These are phyloP conservation scores for Blepharisma japonicum DNA, from an alignment of 73 alveolate genomes.

Conservation along the genomic window DNA sequence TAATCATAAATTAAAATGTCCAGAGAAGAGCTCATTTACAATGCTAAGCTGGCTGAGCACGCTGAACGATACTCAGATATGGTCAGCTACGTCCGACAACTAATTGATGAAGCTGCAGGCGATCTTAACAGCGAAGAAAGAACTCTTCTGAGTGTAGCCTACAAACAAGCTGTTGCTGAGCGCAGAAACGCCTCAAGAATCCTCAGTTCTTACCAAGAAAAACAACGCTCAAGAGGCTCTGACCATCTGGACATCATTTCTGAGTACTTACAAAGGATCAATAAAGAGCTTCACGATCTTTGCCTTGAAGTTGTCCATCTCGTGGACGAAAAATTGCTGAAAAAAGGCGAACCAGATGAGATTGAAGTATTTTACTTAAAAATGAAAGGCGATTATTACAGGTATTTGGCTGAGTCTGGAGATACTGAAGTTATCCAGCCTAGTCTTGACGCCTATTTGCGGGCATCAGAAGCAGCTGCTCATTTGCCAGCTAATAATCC, in stretches of 20 bases:
- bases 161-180: slow-evolving; percentile 61
- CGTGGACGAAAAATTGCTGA: slow-evolving; percentile 51
- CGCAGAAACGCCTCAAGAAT: slow-evolving; percentile 63
- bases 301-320: slow-evolving; percentile 57
- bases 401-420: slow-evolving; percentile 77
- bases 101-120: slow-evolving; percentile 51
- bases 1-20: slow-evolving; percentile 37
- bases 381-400: slow-evolving; percentile 79
- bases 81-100: slow-evolving; percentile 62
- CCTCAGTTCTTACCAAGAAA: slow-evolving; percentile 69
- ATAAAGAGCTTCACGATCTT: slow-evolving; percentile 58
- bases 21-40: slow-evolving; percentile 51
- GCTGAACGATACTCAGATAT: slow-evolving; percentile 71
- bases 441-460: slow-evolving; percentile 55
- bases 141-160: slow-evolving; percentile 63
- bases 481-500: slow-evolving; percentile 61
- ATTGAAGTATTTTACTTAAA: slow-evolving; percentile 70
- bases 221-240: slow-evolving; percentile 50
- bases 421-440: slow-evolving; percentile 58
- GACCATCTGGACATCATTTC: slow-evolving; percentile 38
- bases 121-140: slow-evolving; percentile 73
- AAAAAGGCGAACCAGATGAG: slow-evolving; percentile 55
- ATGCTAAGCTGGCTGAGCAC: slow-evolving; percentile 76
- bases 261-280: slow-evolving; percentile 59
- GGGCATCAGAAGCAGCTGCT: slow-evolving; percentile 59